Evolutionary conservation across 2,329 filamentous ascomycete species (phyloP).

Genomic region (Xylaria sp.): DNA sequence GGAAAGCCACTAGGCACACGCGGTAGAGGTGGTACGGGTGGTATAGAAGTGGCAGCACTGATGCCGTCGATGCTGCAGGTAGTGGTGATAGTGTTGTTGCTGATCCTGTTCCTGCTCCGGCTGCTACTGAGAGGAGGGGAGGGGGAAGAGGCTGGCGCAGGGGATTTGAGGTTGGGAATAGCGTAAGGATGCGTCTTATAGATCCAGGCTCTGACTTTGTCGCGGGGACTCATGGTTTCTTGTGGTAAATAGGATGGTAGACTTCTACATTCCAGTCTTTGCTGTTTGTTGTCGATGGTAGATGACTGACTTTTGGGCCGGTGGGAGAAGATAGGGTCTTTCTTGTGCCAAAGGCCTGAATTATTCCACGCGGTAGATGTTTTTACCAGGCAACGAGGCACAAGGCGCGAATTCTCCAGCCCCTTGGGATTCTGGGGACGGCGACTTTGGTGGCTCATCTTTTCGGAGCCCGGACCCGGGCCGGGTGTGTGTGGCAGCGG

Average conservation of each 20-base stretch:
- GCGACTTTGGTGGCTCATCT: not conserved
- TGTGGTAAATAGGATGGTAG: constrained; percentile 6
- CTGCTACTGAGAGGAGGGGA: not conserved
- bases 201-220: constrained; percentile 10
- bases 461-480: not conserved
- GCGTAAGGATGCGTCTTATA: not conserved
- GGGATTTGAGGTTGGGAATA: not conserved
- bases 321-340: not conserved
- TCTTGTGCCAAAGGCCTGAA: constrained; percentile 2
- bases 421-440: not conserved
- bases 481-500: not conserved
- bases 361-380: not conserved
- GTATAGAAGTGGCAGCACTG: not conserved
- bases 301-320: not conserved
- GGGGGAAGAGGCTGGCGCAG: not conserved
- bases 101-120: no score
- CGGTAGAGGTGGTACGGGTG: not conserved
- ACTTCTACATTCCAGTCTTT: constrained; percentile 1
- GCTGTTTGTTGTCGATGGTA: not conserved
- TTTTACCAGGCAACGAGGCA: constrained; percentile 2
- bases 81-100: not conserved
- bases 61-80: no score
- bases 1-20: constrained; percentile 9
- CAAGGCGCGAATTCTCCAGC: not conserved
- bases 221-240: not conserved